Evolutionary conservation across 306 rosid genomes (phyloP).

Genomic region (Trifolium subterraneum): DNA sequence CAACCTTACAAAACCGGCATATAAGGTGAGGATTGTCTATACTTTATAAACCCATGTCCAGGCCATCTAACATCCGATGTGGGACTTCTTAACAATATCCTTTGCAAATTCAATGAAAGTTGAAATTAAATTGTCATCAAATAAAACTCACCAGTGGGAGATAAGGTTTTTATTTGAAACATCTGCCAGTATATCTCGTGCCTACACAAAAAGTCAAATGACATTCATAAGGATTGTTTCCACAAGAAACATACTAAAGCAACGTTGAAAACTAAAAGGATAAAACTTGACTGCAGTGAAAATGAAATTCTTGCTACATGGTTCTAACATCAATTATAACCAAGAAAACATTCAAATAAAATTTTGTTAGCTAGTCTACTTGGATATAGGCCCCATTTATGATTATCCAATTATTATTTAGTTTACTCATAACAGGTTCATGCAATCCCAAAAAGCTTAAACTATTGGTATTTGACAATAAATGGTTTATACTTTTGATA

Average conservation of each 20-base stretch:
- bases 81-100: too few species aligned
- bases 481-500: too few species aligned
- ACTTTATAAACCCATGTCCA: too few species aligned
- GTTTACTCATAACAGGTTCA: too few species aligned
- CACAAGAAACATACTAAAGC: conserved; percentile 13
- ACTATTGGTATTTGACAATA: too few species aligned
- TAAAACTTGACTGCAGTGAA: conserved; percentile 22
- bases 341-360: background rate
- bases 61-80: too few species aligned
- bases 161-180: conserved; percentile 53
- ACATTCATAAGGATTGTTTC: conserved; percentile 27
- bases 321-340: background rate
- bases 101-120: background rate
- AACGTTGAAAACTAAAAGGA: conserved; percentile 1
- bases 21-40: too few species aligned
- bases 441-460: too few species aligned
- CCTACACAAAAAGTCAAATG: conserved; percentile 38
- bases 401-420: too few species aligned
- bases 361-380: too few species aligned
- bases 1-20: too few species aligned
- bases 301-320: conserved; percentile 8
- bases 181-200: conserved; percentile 47
- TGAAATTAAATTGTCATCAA: conserved; percentile 13
- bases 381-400: too few species aligned
- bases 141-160: conserved; percentile 54